Evolutionary conservation across 306 rosid genomes (phyloP).

Genomic region (Cyamopsis tetragonoloba): DNA sequence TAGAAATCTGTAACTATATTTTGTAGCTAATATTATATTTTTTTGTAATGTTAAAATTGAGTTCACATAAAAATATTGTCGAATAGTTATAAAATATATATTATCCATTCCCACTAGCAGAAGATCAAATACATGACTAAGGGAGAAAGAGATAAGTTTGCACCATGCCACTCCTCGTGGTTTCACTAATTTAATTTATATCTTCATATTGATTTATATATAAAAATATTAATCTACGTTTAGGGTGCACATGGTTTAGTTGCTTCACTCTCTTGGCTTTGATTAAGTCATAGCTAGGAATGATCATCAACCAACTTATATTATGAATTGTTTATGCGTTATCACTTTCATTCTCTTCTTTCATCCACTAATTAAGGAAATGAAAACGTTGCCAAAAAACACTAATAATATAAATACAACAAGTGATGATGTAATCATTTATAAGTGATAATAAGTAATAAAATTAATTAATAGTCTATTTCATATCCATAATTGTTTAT

Average conservation of each 20-base stretch:
- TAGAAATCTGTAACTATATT: too few relatives aligned
- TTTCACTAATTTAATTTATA: background rate
- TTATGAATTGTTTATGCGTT: background rate
- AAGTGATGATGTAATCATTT: background rate
- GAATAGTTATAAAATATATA: too few relatives aligned
- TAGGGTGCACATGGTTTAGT: constrained; percentile 5
- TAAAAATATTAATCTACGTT: background rate
- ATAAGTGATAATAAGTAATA: background rate
- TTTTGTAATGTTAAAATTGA: too few relatives aligned
- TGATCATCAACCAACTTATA: background rate
- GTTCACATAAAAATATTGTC: too few relatives aligned
- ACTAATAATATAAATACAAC: background rate
- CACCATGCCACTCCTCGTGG: too few relatives aligned
- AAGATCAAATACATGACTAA: too few relatives aligned
- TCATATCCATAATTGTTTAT: background rate
- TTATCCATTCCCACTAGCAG: too few relatives aligned
- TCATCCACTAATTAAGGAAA: background rate
- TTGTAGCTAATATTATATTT: too few relatives aligned
- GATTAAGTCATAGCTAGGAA: constrained; percentile 8
- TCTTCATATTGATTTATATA: too few relatives aligned
- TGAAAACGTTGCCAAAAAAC: background rate
- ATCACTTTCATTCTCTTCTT: background rate
- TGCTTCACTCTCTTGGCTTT: background rate
- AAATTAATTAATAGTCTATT: background rate
- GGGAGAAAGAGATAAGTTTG: too few relatives aligned